These are phyloP conservation scores for Carex littledalei DNA, from an alignment of 176 grass and related monocot species.

Conservation along the genomic window DNA sequence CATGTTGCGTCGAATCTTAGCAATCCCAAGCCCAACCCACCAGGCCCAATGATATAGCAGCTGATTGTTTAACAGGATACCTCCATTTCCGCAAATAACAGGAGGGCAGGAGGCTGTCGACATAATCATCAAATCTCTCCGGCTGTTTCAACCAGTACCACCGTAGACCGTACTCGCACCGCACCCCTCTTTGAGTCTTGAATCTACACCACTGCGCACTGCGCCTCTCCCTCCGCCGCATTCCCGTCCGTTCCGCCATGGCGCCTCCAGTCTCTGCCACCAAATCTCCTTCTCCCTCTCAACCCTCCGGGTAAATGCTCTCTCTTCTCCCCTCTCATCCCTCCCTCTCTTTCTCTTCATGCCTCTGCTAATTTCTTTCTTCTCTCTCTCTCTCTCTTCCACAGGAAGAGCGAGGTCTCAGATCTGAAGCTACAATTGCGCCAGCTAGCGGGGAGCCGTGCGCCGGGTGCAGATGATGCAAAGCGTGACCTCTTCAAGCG, in stretches of 20 bases:
- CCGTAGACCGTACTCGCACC: neutral
- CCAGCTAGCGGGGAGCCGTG: slow-evolving; percentile 80
- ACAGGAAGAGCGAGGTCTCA: slow-evolving; percentile 94
- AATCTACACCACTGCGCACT: neutral
- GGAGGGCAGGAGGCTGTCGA: neutral
- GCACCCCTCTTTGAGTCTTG: neutral
- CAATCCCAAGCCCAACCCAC: neutral
- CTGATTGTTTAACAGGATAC: neutral
- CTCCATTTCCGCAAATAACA: neutral
- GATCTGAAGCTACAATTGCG: slow-evolving; percentile 97
- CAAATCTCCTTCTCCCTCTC: slow-evolving; percentile 84
- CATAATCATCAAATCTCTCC: neutral
- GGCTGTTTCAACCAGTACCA: slow-evolving; percentile 12
- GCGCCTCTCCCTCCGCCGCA: neutral
- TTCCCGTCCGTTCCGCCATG: slow-evolving; percentile 44
- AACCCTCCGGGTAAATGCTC: slow-evolving; percentile 60
- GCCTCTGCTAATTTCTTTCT: slow-evolving; percentile 8
- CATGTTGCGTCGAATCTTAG: neutral
- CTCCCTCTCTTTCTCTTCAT: slow-evolving; percentile 17
- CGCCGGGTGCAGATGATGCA: slow-evolving; percentile 69
- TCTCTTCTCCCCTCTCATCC: neutral
- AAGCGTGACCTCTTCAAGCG: slow-evolving; percentile 91
- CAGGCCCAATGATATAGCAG: neutral
- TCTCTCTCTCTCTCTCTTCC: neutral
- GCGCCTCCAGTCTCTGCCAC: slow-evolving; percentile 49